phyloP scores from a whole-genome alignment of 2,329 filamentous ascomycete genomes.

The Coleophoma crateriformis region DNA sequence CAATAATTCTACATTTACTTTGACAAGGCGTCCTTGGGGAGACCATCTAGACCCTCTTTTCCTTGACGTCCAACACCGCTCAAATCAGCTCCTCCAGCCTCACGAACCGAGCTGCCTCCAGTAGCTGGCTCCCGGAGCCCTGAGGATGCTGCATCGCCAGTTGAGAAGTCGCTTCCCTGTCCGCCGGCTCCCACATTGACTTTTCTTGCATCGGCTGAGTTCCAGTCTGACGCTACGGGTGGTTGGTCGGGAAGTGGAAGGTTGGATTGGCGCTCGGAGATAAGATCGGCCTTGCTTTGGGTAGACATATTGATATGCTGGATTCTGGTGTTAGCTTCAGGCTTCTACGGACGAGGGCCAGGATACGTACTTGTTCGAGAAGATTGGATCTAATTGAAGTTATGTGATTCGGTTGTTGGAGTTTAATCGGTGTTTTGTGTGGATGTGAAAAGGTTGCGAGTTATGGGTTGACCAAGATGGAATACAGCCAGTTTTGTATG shows the following conservation, averaged over 20 bases:
- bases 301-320: conserved; percentile 22
- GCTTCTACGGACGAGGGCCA: neutral
- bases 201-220: conserved; percentile 62
- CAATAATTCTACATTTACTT: conserved; percentile 28
- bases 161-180: conserved; percentile 45
- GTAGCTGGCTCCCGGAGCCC: conserved; percentile 57
- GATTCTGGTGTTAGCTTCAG: neutral
- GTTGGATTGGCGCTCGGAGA: conserved; percentile 64
- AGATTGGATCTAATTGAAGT: neutral
- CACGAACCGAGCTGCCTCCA: conserved; percentile 44
- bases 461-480: neutral
- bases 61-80: conserved; percentile 59
- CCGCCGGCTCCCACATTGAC: conserved; percentile 58
- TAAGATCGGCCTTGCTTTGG: conserved; percentile 53
- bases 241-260: conserved; percentile 77
- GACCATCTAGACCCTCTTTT: conserved; percentile 46
- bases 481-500: neutral
- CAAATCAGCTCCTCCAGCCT: conserved; percentile 44
- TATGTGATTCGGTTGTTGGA: neutral
- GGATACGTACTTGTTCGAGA: neutral
- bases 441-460: neutral
- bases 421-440: neutral
- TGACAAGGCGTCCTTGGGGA: conserved; percentile 55
- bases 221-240: conserved; percentile 70
- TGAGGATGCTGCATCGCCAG: conserved; percentile 38